phyloP scores from a whole-genome alignment of 768 basidiomycete genomes.

The Auricularia sp. region DNA sequence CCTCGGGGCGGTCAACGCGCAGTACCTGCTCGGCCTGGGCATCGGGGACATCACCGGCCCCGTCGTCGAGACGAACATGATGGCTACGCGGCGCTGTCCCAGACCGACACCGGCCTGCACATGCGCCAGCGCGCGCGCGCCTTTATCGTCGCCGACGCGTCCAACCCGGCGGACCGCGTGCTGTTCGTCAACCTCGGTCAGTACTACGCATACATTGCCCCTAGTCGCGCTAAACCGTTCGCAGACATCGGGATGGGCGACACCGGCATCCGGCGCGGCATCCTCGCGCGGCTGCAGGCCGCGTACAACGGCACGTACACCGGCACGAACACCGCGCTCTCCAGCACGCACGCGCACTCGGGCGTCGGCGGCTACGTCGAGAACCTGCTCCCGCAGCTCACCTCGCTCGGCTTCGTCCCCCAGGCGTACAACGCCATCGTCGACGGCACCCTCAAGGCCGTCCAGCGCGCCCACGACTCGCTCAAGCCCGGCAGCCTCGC shows the following conservation, averaged over 20 bases:
- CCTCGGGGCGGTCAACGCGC: constrained; percentile 20
- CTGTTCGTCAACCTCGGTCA: constrained; percentile 69
- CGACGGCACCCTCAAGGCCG: constrained; percentile 55
- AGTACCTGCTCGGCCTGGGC: constrained; percentile 52
- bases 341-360: constrained; percentile 61
- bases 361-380: constrained; percentile 75
- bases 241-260: constrained; percentile 77
- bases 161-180: constrained; percentile 40
- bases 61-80: constrained; percentile 76
- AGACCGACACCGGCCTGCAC: constrained; percentile 66
- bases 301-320: constrained; percentile 56
- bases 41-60: constrained; percentile 70
- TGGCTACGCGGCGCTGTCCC: constrained; percentile 58
- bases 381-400: constrained; percentile 67
- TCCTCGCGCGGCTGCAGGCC: constrained; percentile 46
- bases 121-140: constrained; percentile 72
- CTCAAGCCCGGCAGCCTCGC: constrained; percentile 50
- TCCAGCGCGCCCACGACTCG: constrained; percentile 53
- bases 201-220: constrained; percentile 8
- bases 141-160: constrained; percentile 47
- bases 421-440: constrained; percentile 66
- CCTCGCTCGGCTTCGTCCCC: constrained; percentile 61
- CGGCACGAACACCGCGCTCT: constrained; percentile 62
- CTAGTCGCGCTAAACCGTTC: constrained; percentile 18
- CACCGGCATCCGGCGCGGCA: constrained; percentile 58